phyloP scores from a whole-genome alignment of 2,329 filamentous ascomycete species.

The Pseudogymnoascus pannorum region DNA sequence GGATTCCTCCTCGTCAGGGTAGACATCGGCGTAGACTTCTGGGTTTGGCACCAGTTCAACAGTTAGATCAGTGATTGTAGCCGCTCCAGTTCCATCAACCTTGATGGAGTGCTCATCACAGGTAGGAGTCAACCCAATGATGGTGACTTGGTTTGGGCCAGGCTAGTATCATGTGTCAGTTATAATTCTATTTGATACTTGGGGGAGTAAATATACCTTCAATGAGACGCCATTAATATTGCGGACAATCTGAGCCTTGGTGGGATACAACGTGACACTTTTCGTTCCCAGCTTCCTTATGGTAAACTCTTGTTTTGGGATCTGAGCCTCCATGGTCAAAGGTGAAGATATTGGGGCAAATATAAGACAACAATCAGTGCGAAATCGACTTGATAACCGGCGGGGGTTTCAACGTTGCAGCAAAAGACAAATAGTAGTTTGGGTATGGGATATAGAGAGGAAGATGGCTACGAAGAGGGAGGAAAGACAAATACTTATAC shows the following conservation, averaged over 20 bases:
- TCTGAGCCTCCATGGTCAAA: constrained; percentile 17
- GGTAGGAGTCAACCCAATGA: constrained; percentile 46
- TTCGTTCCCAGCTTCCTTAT: constrained; percentile 51
- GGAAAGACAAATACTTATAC: neutral
- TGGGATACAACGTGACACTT: constrained; percentile 56
- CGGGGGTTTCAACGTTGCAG: neutral
- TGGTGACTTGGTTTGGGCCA: constrained; percentile 50
- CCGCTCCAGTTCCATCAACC: constrained; percentile 50
- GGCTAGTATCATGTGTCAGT: constrained; percentile 28
- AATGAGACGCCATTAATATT: constrained; percentile 49
- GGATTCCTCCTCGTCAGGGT: constrained; percentile 26
- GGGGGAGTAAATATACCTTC: constrained; percentile 22
- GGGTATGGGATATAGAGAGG: neutral
- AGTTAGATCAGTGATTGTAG: constrained; percentile 55
- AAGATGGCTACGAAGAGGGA: neutral
- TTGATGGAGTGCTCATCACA: constrained; percentile 51
- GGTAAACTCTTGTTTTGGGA: constrained; percentile 41
- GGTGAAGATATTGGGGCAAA: neutral
- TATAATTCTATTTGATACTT: neutral
- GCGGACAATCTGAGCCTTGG: constrained; percentile 51
- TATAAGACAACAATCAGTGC: neutral
- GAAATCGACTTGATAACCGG: neutral
- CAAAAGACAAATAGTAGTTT: neutral
- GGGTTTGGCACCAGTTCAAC: constrained; percentile 48
- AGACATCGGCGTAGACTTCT: constrained; percentile 36